Base-by-base conservation (phyloP, 140 eudicot species). In the Erigeron philadelphicus region DNA sequence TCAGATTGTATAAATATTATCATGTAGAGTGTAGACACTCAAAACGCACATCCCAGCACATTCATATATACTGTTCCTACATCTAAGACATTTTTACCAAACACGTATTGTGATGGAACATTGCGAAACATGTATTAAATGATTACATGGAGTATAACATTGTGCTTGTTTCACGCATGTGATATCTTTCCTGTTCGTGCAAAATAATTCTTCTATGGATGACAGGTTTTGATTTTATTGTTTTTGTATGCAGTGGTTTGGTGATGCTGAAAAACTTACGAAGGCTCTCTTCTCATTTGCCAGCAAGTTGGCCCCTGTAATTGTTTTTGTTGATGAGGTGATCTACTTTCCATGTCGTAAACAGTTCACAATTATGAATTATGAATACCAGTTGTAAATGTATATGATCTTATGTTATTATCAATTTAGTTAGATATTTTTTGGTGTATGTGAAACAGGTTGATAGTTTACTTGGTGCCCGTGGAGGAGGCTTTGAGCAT, bases 391-490 rank as follows among this genome's bases (percentile, higher is more conserved):
- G 69, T n/a, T 67, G 42, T 18, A 15, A 5, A 66, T 47, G 54
- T 6, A 64, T 76, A 13, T 2, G 66, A 45, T 21, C 18, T 63
- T 66, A 4, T 49, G 44, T 65, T 67, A 19, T 13, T 67, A 46
- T 61, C n/a, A 21, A 9, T 46, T 7, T 57, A 13, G 63, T 54
- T 43, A n/a, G 42, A 61, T 40, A 35, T 38, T 8, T 11, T 70
- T 40, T 11, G 57, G 58, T 69, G 70, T 21, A 63, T 16, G 23
- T 43, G 15, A 41, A 66, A 31, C 58, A 93, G 98, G 96, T 93
- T 67, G 98, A 93, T 76, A 93, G 98, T 79, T 87, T 93, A 80
- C 95, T 89, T 68, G 98, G 98, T 55, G 96, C 98, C 67, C 98
- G 98, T 66, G 98, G 96, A 50, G 98, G 98, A 69, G 81, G 90